Conservation (phyloP, 2,329 filamentous ascomycete species). For the Alternaria sp. region DNA sequence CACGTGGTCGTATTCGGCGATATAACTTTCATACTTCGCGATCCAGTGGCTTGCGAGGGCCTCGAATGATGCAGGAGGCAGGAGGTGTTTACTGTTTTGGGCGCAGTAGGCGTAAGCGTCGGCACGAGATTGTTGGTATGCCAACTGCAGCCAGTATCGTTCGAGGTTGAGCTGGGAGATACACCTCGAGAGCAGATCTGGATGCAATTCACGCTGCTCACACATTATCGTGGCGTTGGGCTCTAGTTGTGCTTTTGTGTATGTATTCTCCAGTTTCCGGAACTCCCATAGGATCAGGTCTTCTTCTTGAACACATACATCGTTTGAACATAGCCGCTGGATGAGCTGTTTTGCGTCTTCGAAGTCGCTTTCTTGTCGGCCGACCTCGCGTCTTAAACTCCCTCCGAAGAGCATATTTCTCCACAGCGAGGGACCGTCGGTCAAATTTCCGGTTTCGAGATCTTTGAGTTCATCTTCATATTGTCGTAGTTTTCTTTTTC, state of each 20-base stretch:
- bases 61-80: conserved; percentile 9
- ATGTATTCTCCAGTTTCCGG: conserved; percentile 7
- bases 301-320: conserved; percentile 5
- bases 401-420: too few relatives aligned
- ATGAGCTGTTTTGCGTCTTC: conserved; percentile 8
- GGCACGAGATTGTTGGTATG: conserved; percentile 14
- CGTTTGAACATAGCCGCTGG: conserved; percentile 11
- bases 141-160: conserved; percentile 13
- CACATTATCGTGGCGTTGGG: conserved; percentile 4
- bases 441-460: background rate
- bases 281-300: conserved; percentile 25
- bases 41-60: background rate
- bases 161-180: background rate
- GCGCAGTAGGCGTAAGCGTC: conserved; percentile 17
- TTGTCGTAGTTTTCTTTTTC: background rate
- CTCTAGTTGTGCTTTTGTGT: conserved; percentile 8
- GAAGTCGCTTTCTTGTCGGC: conserved; percentile 3
- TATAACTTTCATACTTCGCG: background rate
- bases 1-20: background rate
- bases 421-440: background rate
- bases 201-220: background rate
- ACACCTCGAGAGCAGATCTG: conserved; percentile 13
- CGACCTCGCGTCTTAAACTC: background rate
- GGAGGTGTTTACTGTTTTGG: conserved; percentile 1
- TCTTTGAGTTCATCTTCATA: too few relatives aligned